Evolutionary conservation across 768 basidiomycete genomes (phyloP), one percentile per base, ranked within the genome.

Genomic region (Ramaria sp.): DNA sequence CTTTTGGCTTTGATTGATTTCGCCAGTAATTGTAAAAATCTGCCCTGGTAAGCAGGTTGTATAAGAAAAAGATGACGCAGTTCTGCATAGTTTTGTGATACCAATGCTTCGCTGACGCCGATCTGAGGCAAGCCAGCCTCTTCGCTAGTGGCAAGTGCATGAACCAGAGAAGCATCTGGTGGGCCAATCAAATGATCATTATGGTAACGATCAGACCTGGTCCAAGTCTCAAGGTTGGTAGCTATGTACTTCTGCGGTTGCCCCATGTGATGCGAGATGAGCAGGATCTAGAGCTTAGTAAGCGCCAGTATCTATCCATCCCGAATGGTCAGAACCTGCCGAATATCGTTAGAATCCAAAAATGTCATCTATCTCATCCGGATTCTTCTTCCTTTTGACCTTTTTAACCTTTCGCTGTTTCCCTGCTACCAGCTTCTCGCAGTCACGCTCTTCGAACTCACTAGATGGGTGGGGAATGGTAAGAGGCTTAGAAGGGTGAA

Each of bases 301-400:
- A n/a, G n/a, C n/a, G n/a, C n/a, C n/a, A n/a, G n/a, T n/a, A n/a
- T n/a, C n/a, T n/a, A n/a, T n/a, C n/a, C n/a, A n/a, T n/a, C n/a
- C n/a, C 30, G 44, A 45, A 28, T 22, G 4, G 16, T 5, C 18
- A 45, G 44, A 18, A 15, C 24, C 13, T 12, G 45, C 10, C 45
- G 45, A 22, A n/a, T 27, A 24, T 47, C 24, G 8, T 50, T 56
- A 70, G 48, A 69, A 71, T 0, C 75, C 78, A 63, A 85, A 85
- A 20, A 85, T 84, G n/a, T 75, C 76, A 58, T 85, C 83, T 36
- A 85, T 85, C 61, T 83, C 83, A 59, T 85, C 75, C 52, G 60
- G 68, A 41, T 64, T 66, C 56, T 64, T 66, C 62, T 70, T 76
- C 57, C 67, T 71, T 59, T 69, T 71, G 56, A 66, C 70, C 58